Evolutionary conservation across 2,329 filamentous ascomycete genomes (phyloP).

Genomic region (Aspergillus neoniger): DNA sequence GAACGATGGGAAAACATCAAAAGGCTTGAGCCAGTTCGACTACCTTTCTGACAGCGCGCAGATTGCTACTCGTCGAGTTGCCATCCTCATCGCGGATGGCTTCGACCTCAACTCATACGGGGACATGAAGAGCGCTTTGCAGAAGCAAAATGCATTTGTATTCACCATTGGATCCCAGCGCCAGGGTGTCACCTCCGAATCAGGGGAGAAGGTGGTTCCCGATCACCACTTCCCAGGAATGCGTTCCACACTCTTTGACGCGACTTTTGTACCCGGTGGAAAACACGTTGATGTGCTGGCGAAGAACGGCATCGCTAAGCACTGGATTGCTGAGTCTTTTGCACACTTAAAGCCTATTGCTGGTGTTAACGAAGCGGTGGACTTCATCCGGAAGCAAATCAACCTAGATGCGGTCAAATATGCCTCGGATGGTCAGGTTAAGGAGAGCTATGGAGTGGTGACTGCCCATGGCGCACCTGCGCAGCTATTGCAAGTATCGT

Average conservation of each 20-base stretch:
- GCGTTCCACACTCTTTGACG: slow-evolving; percentile 77
- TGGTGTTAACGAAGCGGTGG: slow-evolving; percentile 58
- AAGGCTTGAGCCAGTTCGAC: slow-evolving; percentile 65
- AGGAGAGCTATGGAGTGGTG: slow-evolving; percentile 40
- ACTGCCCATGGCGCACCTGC: slow-evolving; percentile 30
- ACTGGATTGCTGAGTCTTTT: slow-evolving; percentile 79
- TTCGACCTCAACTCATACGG: slow-evolving; percentile 69
- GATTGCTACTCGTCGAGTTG: slow-evolving; percentile 70
- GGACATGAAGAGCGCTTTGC: slow-evolving; percentile 64
- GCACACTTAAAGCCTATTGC: slow-evolving; percentile 79
- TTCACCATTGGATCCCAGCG: slow-evolving; percentile 72
- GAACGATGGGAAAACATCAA: slow-evolving; percentile 69
- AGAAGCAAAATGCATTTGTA: slow-evolving; percentile 64
- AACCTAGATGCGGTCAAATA: slow-evolving; percentile 29
- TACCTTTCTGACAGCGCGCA: slow-evolving; percentile 64
- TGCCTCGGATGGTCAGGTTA: slow-evolving; percentile 22
- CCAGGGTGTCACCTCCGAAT: slow-evolving; percentile 64
- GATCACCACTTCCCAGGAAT: slow-evolving; percentile 80
- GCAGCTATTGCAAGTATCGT: slow-evolving; percentile 37
- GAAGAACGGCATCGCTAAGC: slow-evolving; percentile 71
- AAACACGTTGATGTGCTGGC: slow-evolving; percentile 61
- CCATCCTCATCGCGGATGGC: slow-evolving; percentile 75
- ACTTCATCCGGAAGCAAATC: slow-evolving; percentile 34
- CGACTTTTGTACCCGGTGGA: slow-evolving; percentile 75
- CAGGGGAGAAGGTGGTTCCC: slow-evolving; percentile 62